Evolutionary conservation across 2,329 filamentous ascomycete genomes (phyloP), one percentile per base, ranked within the genome.

Genomic region (Stachybotrys elegans): DNA sequence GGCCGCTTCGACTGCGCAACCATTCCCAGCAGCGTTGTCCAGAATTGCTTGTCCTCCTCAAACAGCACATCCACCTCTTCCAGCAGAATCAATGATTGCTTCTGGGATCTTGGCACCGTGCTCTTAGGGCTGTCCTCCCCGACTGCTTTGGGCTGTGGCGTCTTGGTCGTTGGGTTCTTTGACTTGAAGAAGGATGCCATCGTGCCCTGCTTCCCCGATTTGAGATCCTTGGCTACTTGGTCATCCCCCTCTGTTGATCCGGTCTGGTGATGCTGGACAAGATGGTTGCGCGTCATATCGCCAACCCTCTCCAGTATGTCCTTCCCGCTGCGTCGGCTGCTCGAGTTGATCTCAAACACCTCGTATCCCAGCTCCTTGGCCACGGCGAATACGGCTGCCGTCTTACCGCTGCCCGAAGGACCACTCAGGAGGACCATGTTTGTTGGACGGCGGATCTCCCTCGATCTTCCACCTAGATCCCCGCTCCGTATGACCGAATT

Each of bases 21-120:
- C 47, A 98, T 76, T 17, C 78, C 77, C 36, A 87, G 72, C 4
- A 97, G 78, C 0, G 88, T 93, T 1, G 76, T 67, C 93, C 93
- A 98, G 58, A 98, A 98, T 50, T 92, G 85, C 63, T 89, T 92
- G 61, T 98, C 93, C 60, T 97, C 92, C 43, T 95, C 91, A 60
- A 93, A 98, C 1, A 98, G 74, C 14, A 97, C 70, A 58, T 98
- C 94, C 1, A 89, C 89, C 65, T 98, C 93, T 63, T 98, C 93
- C 2, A 98, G 73, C 2, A 98, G 72, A 49, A 98, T 96, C 17
- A 98, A 70, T 0, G 92, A 97, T 63, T 98, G 93, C 56, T 94
- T 95, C 62, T 97, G 92, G 21, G 70, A 61, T 51, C 76, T 75
- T 47, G 63, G 45, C 3, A 60, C 35, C 27, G 54, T 47, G 45